These are phyloP conservation scores for Pholiota conissans DNA, from an alignment of 768 basidiomycete genomes.

Conservation along the genomic window DNA sequence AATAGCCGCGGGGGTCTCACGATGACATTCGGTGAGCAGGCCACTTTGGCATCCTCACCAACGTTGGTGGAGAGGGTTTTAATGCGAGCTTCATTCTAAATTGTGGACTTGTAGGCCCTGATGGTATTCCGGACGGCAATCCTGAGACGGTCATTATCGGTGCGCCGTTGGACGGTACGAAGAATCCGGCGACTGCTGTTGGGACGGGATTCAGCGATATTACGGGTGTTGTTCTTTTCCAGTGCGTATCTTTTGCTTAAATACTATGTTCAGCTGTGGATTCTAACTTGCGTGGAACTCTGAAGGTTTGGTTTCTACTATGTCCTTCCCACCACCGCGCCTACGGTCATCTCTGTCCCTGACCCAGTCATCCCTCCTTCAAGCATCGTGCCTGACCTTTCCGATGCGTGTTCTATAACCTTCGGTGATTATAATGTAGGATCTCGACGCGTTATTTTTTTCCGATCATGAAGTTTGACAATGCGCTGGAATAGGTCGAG, in stretches of 20 bases:
- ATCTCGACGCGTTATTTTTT: neutral
- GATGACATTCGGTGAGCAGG: conserved; percentile 42
- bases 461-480: neutral
- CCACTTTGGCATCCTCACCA: neutral
- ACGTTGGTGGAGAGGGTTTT: neutral
- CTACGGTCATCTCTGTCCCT: conserved; percentile 41
- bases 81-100: neutral
- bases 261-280: neutral
- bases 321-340: conserved; percentile 56
- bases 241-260: conserved; percentile 39
- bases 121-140: conserved; percentile 53
- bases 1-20: conserved; percentile 58
- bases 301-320: conserved; percentile 52
- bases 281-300: neutral
- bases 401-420: conserved; percentile 44
- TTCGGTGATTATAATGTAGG: conserved; percentile 63
- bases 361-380: conserved; percentile 37
- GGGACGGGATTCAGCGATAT: conserved; percentile 50
- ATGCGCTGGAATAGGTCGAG: conserved; percentile 39
- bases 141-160: conserved; percentile 60
- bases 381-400: conserved; percentile 31
- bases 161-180: conserved; percentile 51
- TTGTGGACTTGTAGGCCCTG: conserved; percentile 39
- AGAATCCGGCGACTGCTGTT: conserved; percentile 47
- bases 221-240: conserved; percentile 55